Evolutionary conservation across 2,329 filamentous ascomycete species (phyloP), one percentile per base, ranked within the genome.

Genomic region (Stagonosporopsis vannaccii): DNA sequence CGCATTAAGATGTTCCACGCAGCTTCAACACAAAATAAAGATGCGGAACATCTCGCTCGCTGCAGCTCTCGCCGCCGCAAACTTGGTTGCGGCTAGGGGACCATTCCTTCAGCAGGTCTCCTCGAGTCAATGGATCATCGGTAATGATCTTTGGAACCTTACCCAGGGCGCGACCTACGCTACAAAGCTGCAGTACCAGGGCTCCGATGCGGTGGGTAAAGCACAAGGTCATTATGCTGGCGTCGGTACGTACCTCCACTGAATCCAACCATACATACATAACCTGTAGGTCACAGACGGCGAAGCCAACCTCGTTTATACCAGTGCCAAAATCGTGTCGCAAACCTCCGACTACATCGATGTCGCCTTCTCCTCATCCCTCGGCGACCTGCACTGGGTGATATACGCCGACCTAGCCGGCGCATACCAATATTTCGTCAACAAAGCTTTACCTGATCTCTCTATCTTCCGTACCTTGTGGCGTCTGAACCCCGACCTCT

Each of bases 351-450:
- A 77, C 40, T 80, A 75, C 64, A 75, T 81, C 52, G 79, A 82
- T 57, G 70, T 82, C 36, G 65, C 70, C 23, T 81, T 82, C 63
- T 73, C 68, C 7, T 75, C 79, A 1, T 60, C 51, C 3, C 76
- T 78, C 58, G 79, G 78, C 13, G 79, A 81, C 46, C 71, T 81
- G 43, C 80, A 82, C 58, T 82, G 79, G 78, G 78, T 82, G 19
- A 77, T 82, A 53, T 76, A 76, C 50, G 67, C 75, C 0, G 73
- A 76, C 11, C 75, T 81, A 2, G 67, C 76, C 1, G 80, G 80
- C n/a, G 79, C 80, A 8, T 82, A 82, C 51, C 80, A 81, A 49
- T 82, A 82, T 66, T 79, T 82, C 46, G 78, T 81, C 54, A 82
- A 82, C 65, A 76, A 70, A 49, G 77, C 73, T 12, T 64, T 82